phyloP scores from a whole-genome alignment of 2,329 filamentous ascomycete species.

The Fusarium irregulare region DNA sequence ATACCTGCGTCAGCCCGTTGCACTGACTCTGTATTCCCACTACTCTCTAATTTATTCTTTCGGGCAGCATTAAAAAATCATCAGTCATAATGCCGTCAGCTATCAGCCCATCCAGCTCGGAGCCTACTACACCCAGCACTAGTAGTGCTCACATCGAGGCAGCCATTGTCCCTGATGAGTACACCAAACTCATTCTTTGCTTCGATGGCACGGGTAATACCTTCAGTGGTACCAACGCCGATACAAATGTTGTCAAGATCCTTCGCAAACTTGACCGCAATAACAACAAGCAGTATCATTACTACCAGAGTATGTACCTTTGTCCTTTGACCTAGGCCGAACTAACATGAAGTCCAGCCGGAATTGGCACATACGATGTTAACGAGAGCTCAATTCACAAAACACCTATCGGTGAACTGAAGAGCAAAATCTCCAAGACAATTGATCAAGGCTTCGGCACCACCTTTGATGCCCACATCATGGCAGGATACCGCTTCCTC shows the following conservation, averaged over 20 bases:
- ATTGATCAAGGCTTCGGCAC: constrained; percentile 58
- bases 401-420: too few relatives aligned
- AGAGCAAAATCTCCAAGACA: constrained; percentile 51
- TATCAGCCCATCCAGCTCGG: background rate
- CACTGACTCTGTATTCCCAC: too few relatives aligned
- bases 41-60: background rate
- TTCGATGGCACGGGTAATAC: constrained; percentile 62
- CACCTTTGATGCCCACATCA: constrained; percentile 63
- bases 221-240: constrained; percentile 58
- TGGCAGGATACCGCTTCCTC: constrained; percentile 63
- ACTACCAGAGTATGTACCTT: constrained; percentile 61
- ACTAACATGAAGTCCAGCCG: too few relatives aligned
- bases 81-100: background rate
- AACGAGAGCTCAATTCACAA: too few relatives aligned
- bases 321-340: too few relatives aligned
- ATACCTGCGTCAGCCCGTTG: background rate
- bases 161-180: too few relatives aligned
- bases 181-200: constrained; percentile 56
- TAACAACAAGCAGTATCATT: constrained; percentile 57
- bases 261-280: constrained; percentile 59
- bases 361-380: too few relatives aligned
- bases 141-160: too few relatives aligned
- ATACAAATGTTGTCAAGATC: constrained; percentile 66
- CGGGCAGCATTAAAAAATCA: too few relatives aligned
- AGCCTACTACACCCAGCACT: too few relatives aligned